Evolutionary conservation across 495 filamentous ascomycete species (phyloP), one percentile per base, ranked within the genome.

Genomic region (Lasiosphaeria miniovina): DNA sequence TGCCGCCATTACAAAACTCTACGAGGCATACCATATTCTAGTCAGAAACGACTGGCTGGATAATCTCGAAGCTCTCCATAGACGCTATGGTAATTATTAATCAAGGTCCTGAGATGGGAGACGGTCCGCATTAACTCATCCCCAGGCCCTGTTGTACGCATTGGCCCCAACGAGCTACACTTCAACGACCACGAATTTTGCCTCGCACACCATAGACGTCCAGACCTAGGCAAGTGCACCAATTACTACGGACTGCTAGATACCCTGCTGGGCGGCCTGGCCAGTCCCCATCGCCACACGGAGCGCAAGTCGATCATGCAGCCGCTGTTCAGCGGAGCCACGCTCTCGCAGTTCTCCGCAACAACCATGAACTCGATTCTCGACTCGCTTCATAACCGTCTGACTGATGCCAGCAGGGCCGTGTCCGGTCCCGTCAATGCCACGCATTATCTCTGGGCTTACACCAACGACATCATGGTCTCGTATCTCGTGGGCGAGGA

Each of bases 181-280:
- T 55, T 55, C 54, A 55, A 46, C 54, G 54, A 45, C 38, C 54
- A 55, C 17, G 40, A 31, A 14, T 55, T 55, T 40, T 55, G 54
- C 12, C 36, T 55, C n/a, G 31, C 54, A 1, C 54, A 55, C 38
- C 54, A 55, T 24, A 32, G 33, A 11, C 4, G 38, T 4, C 4
- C 36, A n/a, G 38, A 55, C n/a, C 38, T 55, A 8, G 41, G 36
- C 38, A 55, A 55, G 14, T 55, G 54, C 54, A 55, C 54, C n/a
- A 55, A 46, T 38, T 55, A 55, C 54, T 55, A 55, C 38, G 54
- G 54, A 36, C 38, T 55, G 3, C 54, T 55, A 3, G 8, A 12
- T 3, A 55, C 54, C 12, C 54, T 55, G 12, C 38, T 55, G 3
- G 54, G 54, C 15, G 54, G 54, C n/a, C 38, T 55, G 17, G 45